Evolutionary conservation across 1,284 basidiomycete genomes (phyloP), one percentile per base, ranked within the genome.

Genomic region (Cryptococcus sp.): DNA sequence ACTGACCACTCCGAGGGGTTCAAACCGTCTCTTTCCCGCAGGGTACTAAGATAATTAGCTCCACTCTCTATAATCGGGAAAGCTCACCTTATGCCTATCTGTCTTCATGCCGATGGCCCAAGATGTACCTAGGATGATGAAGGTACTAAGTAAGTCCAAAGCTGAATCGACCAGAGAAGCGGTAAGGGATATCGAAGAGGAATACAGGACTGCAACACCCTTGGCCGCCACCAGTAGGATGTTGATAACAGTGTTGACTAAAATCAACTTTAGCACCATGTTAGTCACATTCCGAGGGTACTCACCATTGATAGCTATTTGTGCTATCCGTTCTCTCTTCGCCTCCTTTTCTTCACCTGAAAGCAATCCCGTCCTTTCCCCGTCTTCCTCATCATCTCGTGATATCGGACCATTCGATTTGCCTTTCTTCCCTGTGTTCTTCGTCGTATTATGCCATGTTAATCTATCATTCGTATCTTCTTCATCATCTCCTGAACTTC

Each of bases 181-280:
- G 32, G 81, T 74, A 49, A 83, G 76, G 30, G 82, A 83, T 55
- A 83, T 80, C 5, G 82, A 83, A 44, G 79, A 76, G 32, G 81
- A 81, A 41, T 80, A 78, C 30, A 80, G 68, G 13, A 82, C 80
- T 0, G 82, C 81, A 0, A 79, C 62, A 11, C 74, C 78, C 62
- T 83, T 83, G 4, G 77, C 78, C 2, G 63, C 74, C 4, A 83
- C 76, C 3, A 83, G 74, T 2, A 81, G 15, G 49, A 82, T 58
- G 59, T 83, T 83, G 60, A 82, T 72, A 14, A 67, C 48, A 4
- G 75, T 74, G 58, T 78, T 78, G 50, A 77, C 76, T 76, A 56
- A 10, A 4, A 11, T 11, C 3, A 2, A 4, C 31, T 61, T n/a
- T 57, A 51, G 43, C 49, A 4, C 13, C 14, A 15, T 36, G 14